Conservation (phyloP, 1,284 basidiomycete species). For the Rhodofomes roseus region DNA sequence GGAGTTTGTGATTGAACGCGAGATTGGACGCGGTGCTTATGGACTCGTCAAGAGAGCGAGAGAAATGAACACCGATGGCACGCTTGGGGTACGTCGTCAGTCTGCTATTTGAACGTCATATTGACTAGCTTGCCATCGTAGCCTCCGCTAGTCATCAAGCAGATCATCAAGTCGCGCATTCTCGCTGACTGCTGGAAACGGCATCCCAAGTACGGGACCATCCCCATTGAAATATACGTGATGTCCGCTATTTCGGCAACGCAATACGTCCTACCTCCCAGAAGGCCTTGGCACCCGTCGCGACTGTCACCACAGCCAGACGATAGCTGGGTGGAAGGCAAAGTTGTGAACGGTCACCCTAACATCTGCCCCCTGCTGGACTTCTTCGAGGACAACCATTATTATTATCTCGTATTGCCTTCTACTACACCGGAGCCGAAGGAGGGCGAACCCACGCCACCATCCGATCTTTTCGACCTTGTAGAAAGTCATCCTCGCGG, state of each 20-base stretch:
- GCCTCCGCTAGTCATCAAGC: conserved; percentile 89
- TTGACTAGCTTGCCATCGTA: conserved; percentile 17
- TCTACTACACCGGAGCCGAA: conserved; percentile 59
- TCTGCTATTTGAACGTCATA: conserved; percentile 6
- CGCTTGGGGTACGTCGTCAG: conserved; percentile 66
- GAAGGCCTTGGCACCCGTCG: conserved; percentile 78
- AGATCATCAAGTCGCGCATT: conserved; percentile 97
- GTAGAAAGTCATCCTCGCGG: conserved; percentile 90
- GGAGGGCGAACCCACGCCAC: conserved; percentile 48
- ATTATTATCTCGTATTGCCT: conserved; percentile 88
- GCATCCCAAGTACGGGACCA: conserved; percentile 92
- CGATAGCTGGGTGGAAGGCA: conserved; percentile 62
- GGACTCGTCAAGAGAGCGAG: conserved; percentile 91
- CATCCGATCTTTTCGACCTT: conserved; percentile 91
- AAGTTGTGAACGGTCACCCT: conserved; percentile 77
- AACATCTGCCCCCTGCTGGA: conserved; percentile 93
- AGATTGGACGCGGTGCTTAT: conserved; percentile 96
- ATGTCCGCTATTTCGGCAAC: conserved; percentile 87
- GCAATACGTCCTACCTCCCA: conserved; percentile 66
- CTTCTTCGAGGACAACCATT: conserved; percentile 97
- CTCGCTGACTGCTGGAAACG: conserved; percentile 99
- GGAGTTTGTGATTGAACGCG: conserved; percentile 79
- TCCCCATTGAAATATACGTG: conserved; percentile 98
- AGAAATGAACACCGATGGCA: conserved; percentile 73
- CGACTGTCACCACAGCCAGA: conserved; percentile 35